phyloP scores from a whole-genome alignment of 2,329 filamentous ascomycete genomes.

The Nigrospora oryzae region DNA sequence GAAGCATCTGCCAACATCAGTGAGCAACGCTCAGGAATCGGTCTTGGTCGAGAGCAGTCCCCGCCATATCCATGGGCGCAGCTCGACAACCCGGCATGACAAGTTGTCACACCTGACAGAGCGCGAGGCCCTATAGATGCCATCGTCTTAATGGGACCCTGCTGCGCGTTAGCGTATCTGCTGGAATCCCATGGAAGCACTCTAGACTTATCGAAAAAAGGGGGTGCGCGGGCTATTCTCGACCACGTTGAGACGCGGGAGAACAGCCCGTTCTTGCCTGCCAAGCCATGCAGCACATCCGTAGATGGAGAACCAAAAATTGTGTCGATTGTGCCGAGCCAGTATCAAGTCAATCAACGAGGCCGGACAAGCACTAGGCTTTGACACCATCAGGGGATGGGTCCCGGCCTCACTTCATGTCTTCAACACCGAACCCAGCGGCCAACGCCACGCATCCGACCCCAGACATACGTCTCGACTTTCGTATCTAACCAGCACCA shows the following conservation, averaged over 20 bases:
- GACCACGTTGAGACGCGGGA: conserved; percentile 1
- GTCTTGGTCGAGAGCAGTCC: no score
- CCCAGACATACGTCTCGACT: conserved; percentile 2
- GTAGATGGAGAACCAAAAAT: conserved; percentile 14
- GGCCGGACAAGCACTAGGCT: conserved; percentile 79
- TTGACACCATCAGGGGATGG: conserved; percentile 92
- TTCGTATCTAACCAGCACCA: conserved; percentile 9
- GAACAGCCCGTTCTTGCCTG: conserved; percentile 11
- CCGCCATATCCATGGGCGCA: no score
- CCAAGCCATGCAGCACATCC: background rate
- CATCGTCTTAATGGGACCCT: no score
- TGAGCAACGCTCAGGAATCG: no score
- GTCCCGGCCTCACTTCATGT: conserved; percentile 48
- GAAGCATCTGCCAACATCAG: no score
- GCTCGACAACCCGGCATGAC: no score
- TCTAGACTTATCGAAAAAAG: conserved; percentile 18
- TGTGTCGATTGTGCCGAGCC: conserved; percentile 5
- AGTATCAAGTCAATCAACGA: conserved; percentile 16
- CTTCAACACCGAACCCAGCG: conserved; percentile 8
- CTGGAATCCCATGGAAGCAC: no score
- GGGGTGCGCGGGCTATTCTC: conserved; percentile 14
- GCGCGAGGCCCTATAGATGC: no score
- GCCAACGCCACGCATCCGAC: conserved; percentile 9
- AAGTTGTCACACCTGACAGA: no score
- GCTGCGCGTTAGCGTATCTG: no score